A percentile compares a stretch with the other conserved stretches of the same genome.
These are phyloP conservation scores for Stenogyne calaminthoides DNA, from an alignment of 305 asterid genomes.

Conservation along the genomic window DNA sequence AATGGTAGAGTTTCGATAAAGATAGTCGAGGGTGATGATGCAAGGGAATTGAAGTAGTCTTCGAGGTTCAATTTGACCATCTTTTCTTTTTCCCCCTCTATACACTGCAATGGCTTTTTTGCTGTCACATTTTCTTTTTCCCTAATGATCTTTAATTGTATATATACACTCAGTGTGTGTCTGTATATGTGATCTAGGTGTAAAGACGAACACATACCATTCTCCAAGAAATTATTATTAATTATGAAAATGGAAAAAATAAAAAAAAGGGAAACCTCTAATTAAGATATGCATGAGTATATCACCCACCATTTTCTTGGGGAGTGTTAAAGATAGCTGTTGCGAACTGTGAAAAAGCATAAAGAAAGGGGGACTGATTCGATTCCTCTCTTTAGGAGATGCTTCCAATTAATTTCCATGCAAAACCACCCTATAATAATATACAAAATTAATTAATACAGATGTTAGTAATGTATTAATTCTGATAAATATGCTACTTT, in stretches of 20 bases:
- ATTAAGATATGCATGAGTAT: constrained; percentile 32
- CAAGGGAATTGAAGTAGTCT: constrained; percentile 67
- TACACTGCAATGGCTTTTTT: constrained; percentile 61
- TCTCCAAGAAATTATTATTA: constrained; percentile 39
- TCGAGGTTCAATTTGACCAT: constrained; percentile 96
- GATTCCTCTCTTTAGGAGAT: constrained; percentile 74
- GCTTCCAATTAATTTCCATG: constrained; percentile 56
- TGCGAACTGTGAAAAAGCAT: constrained; percentile 75
- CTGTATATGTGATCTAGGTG: constrained; percentile 24
- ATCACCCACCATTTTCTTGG: constrained; percentile 84
- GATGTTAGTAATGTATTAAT: neutral
- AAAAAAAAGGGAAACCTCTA: constrained; percentile 17
- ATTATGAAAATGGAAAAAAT: constrained; percentile 20
- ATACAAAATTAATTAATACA: neutral
- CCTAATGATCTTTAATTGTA: constrained; percentile 31
- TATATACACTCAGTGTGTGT: neutral
- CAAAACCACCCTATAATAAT: constrained; percentile 19
- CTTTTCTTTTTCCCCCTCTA: constrained; percentile 62
- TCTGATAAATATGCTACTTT: neutral
- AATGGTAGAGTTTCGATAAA: constrained; percentile 76
- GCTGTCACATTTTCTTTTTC: constrained; percentile 75
- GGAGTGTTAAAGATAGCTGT: constrained; percentile 78
- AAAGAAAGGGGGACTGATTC: constrained; percentile 60
- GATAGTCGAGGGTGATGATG: constrained; percentile 73
- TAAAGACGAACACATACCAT: constrained; percentile 47